Conservation (phyloP, 2,329 filamentous ascomycete species). For the Neofusicoccum laricinum region DNA sequence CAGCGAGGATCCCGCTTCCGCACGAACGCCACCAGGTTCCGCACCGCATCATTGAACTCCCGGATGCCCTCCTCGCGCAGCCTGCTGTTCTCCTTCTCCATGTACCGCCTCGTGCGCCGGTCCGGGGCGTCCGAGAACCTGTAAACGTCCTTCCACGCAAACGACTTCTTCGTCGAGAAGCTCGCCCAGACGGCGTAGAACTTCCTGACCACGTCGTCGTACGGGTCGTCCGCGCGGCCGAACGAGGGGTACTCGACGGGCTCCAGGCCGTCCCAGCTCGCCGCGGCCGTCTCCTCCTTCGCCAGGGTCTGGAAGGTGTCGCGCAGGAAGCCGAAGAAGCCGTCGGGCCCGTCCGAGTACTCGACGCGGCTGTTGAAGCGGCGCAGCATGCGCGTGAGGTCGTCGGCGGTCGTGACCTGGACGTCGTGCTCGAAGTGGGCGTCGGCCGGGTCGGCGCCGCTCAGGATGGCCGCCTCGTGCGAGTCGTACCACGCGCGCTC, state of each 20-base stretch:
- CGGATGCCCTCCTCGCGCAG: slow-evolving; percentile 75
- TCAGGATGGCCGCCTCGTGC: slow-evolving; percentile 80
- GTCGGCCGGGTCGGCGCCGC: slow-evolving; percentile 46
- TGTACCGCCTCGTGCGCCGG: slow-evolving; percentile 72
- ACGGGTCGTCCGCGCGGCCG: slow-evolving; percentile 70
- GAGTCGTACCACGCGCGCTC: slow-evolving; percentile 98
- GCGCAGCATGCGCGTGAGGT: slow-evolving; percentile 74
- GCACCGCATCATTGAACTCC: slow-evolving; percentile 90
- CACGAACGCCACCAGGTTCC: slow-evolving; percentile 81
- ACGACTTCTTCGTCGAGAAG: slow-evolving; percentile 82
- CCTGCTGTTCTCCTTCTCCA: slow-evolving; percentile 94
- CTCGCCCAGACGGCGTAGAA: slow-evolving; percentile 81
- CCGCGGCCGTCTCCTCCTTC: slow-evolving; percentile 73
- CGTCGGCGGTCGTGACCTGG: slow-evolving; percentile 73
- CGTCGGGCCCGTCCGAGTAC: slow-evolving; percentile 74
- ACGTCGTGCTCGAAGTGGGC: slow-evolving; percentile 65
- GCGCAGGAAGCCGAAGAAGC: slow-evolving; percentile 80
- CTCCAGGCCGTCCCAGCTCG: slow-evolving; percentile 63
- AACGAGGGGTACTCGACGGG: slow-evolving; percentile 75
- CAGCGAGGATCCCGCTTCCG: slow-evolving; percentile 89
- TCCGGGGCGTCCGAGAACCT: slow-evolving; percentile 83
- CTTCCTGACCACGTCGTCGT: slow-evolving; percentile 70
- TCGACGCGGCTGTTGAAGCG: slow-evolving; percentile 76
- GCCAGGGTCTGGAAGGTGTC: slow-evolving; percentile 78
- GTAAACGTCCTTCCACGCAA: slow-evolving; percentile 86